Conservation (phyloP, 2,329 filamentous ascomycete species). For the Esteya vermicola region DNA sequence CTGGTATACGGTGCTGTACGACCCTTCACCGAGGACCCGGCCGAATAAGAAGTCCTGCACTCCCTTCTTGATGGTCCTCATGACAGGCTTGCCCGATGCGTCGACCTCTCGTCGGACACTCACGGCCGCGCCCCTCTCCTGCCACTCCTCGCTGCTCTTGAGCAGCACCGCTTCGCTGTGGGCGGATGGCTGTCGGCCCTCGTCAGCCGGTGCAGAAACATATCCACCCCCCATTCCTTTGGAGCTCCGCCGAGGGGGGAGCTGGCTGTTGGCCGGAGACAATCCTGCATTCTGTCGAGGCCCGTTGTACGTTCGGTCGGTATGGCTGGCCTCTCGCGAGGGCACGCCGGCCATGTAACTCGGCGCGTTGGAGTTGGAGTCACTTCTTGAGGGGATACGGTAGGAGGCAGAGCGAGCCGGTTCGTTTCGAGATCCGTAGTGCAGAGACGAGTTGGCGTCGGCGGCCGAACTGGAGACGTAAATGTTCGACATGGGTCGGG, state of each 20-base stretch:
- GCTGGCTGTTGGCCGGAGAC: constrained; percentile 39
- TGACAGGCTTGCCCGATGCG: constrained; percentile 65
- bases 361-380: constrained; percentile 41
- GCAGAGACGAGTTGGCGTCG: constrained; percentile 15
- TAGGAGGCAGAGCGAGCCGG: constrained; percentile 42
- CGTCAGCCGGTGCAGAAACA: constrained; percentile 17
- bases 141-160: constrained; percentile 78
- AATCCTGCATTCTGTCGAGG: constrained; percentile 34
- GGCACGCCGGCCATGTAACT: constrained; percentile 47
- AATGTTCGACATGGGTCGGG: constrained; percentile 18
- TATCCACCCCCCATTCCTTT: constrained; percentile 51
- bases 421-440: constrained; percentile 34
- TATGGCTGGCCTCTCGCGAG: constrained; percentile 47
- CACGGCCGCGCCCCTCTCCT: constrained; percentile 84
- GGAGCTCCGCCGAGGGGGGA: constrained; percentile 66
- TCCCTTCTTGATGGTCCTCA: constrained; percentile 85
- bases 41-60: constrained; percentile 96
- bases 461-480: constrained; percentile 16
- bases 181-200: constrained; percentile 20
- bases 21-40: constrained; percentile 81
- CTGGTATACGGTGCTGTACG: constrained; percentile 89
- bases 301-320: constrained; percentile 11
- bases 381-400: constrained; percentile 35
- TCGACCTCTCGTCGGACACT: constrained; percentile 73
- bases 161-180: constrained; percentile 26